These are phyloP conservation scores for Thermothielavioides terrestris DNA, from an alignment of 495 filamentous ascomycete genomes.

Conservation along the genomic window DNA sequence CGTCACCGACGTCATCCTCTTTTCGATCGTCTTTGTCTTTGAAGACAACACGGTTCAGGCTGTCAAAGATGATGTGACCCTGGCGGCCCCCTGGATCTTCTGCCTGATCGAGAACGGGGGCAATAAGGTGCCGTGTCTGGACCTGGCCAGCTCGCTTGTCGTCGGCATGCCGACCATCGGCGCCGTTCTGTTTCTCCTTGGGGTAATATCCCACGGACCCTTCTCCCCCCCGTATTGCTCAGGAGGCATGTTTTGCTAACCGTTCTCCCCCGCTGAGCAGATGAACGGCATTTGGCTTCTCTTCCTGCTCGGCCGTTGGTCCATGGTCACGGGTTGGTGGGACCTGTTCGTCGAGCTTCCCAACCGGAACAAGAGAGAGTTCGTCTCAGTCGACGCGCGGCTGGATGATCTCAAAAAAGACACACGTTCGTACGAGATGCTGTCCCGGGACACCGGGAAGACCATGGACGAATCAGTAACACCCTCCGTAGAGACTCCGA, in stretches of 20 bases:
- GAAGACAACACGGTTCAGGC: slow-evolving; percentile 60
- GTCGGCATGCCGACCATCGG: slow-evolving; percentile 70
- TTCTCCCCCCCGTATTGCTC: background rate
- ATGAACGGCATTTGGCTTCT: slow-evolving; percentile 79
- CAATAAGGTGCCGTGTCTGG: slow-evolving; percentile 57
- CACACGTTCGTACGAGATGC: slow-evolving; percentile 75
- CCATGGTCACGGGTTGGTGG: slow-evolving; percentile 77
- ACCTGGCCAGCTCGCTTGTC: slow-evolving; percentile 46
- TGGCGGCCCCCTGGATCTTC: slow-evolving; percentile 54
- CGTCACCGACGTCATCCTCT: slow-evolving; percentile 81
- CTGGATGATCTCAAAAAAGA: slow-evolving; percentile 50
- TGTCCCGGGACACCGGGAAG: slow-evolving; percentile 47
- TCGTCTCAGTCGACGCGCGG: slow-evolving; percentile 78
- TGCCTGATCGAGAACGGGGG: slow-evolving; percentile 56
- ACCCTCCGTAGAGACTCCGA: slow-evolving; percentile 41
- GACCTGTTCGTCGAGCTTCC: slow-evolving; percentile 47
- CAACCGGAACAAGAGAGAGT: slow-evolving; percentile 54
- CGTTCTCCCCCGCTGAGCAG: slow-evolving; percentile 27
- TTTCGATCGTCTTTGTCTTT: slow-evolving; percentile 80
- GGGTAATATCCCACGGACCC: slow-evolving; percentile 45
- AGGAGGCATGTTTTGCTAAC: slow-evolving; percentile 3
- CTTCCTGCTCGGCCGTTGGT: slow-evolving; percentile 67
- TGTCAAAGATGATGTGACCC: slow-evolving; percentile 43
- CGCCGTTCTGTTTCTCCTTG: slow-evolving; percentile 72
- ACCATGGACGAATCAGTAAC: slow-evolving; percentile 34